A percentile compares a stretch with the other conserved stretches of the same genome.
These are phyloP conservation scores for Mucor indicus DNA, from an alignment of 371 early-diverging fungal genomes.

Conservation along the genomic window DNA sequence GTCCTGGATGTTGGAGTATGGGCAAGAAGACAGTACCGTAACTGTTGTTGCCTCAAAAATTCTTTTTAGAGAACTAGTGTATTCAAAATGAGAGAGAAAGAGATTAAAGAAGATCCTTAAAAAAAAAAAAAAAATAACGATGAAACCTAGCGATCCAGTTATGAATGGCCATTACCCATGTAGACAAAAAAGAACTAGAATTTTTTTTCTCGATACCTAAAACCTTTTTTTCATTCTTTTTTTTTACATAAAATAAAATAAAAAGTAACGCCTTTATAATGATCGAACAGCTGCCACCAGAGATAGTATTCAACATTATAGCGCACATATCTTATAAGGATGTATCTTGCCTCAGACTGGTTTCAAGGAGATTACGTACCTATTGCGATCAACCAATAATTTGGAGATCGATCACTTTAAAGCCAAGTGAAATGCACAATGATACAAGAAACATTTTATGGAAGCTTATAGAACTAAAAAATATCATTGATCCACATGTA, in stretches of 20 bases:
- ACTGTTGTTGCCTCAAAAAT: too few relatives aligned
- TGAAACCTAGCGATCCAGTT: conserved; percentile 8
- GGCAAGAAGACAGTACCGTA: conserved; percentile 11
- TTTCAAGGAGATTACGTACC: conserved; percentile 10
- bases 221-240: neutral
- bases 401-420: conserved; percentile 11
- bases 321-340: conserved; percentile 18
- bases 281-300: conserved; percentile 16
- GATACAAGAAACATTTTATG: conserved; percentile 5
- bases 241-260: neutral
- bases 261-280: neutral
- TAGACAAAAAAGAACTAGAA: conserved; percentile 1
- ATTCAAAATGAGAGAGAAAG: neutral
- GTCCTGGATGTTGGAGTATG: conserved; percentile 79
- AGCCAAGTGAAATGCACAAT: neutral
- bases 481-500: conserved; percentile 19
- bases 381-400: conserved; percentile 14
- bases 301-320: conserved; percentile 12
- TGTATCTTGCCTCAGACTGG: conserved; percentile 6
- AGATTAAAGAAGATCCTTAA: neutral
- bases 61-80: neutral
- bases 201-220: neutral
- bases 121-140: neutral
- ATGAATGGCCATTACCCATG: too few relatives aligned
- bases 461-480: conserved; percentile 17